These are phyloP conservation scores for Aspergillus ochraceus DNA, from an alignment of 2,329 filamentous ascomycete genomes.

Conservation along the genomic window DNA sequence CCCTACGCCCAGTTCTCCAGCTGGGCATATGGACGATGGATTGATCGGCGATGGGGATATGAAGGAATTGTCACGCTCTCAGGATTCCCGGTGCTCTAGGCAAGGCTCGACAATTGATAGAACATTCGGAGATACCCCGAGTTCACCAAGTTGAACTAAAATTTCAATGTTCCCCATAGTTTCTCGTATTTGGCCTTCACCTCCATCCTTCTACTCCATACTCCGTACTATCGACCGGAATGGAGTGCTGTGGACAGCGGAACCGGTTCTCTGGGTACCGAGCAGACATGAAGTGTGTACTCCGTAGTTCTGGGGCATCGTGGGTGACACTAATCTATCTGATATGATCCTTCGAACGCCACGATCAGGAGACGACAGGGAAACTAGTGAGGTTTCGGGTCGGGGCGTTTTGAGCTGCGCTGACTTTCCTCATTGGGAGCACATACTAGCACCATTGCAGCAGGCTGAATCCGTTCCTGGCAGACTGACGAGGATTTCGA, in stretches of 20 bases:
- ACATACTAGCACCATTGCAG: not conserved
- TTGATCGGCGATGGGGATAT: not conserved
- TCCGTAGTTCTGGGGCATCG: not conserved
- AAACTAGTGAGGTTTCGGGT: not conserved
- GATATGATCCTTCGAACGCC: not conserved
- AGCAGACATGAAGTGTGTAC: not conserved
- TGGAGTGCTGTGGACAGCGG: not conserved
- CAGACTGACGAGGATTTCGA: not conserved
- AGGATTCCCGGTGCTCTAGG: not conserved
- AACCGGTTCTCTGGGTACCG: no score
- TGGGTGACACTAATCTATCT: not conserved
- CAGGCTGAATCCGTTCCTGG: not conserved
- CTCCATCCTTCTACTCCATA: not conserved
- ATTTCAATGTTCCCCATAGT: not conserved
- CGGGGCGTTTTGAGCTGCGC: not conserved
- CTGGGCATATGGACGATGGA: not conserved
- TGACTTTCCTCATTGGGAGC: not conserved
- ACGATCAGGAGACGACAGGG: not conserved
- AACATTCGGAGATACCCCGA: not conserved
- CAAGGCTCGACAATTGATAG: not conserved
- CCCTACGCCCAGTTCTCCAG: no score
- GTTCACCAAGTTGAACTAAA: not conserved
- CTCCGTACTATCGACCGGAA: not conserved
- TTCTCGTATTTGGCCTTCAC: not conserved
- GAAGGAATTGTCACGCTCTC: not conserved